Evolutionary conservation across 371 early-diverging fungal genomes (phyloP), one percentile per base, ranked within the genome.

Genomic region (Zychaea mexicana): DNA sequence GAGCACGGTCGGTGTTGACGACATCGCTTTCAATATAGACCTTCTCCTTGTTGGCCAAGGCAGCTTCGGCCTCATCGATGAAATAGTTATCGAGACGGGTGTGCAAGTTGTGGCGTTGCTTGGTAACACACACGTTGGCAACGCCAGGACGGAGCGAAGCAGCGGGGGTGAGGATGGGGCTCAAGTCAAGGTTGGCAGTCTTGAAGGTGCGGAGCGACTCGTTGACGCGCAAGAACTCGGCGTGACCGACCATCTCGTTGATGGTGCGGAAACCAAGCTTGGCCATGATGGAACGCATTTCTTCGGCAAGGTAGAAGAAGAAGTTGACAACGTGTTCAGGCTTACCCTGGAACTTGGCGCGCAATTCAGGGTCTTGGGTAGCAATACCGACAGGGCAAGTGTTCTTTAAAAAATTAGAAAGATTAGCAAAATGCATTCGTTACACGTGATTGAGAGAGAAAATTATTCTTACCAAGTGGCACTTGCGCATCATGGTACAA

Each of bases 341-440:
- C 62, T 85, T 81, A 19, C 98, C 98, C 57, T 83, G 88, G 72
- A 98, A 98, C 85, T 96, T 97, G 64, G 89, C 88, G 36, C 98
- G 93, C 55, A 98, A 85, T 57, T 83, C 90, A 13, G 95, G 93
- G 71, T 98, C 98, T 83, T 98, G 98, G 6, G 98, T 98, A 28
- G 98, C 98, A 70, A 98, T 90, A 70, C 98, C 98, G 38, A 97
- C 97, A 15, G 98, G 95, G 68, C 98, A 98, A 64, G 96, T 96
- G 79, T 97, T 97, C 62, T 62, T 42, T 17, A 15, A 42, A 0
- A 42, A 42, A 39, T 32, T 45, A 17, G 12, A n/a, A 47, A 6
- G n/a, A 33, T 3, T 19, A 46, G 46, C 12, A 31, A 33, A 42
- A 17, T 15, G 31, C 27, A 52, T 0, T 33, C 31, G 6, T 55